Percentiles rank a stretch among this genome's conserved stretches.
phyloP scores from a whole-genome alignment of 2,329 filamentous ascomycete genomes.

The Colletotrichum horii region DNA sequence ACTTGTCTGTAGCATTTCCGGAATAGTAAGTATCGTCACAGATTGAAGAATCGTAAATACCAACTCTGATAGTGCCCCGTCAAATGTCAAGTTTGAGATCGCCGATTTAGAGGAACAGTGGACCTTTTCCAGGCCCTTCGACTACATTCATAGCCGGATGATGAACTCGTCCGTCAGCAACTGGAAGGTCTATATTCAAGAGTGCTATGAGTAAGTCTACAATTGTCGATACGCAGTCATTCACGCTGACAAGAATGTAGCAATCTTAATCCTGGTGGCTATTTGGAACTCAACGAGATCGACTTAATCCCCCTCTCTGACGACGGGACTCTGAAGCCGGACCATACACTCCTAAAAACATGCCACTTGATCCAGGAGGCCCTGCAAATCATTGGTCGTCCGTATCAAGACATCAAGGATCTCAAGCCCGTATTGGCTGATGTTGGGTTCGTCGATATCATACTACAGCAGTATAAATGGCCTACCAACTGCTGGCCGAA shows the following conservation, averaged over 20 bases:
- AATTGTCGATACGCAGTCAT: no score
- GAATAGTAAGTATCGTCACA: constrained; percentile 25
- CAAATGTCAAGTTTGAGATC: constrained; percentile 48
- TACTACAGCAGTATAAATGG: not conserved
- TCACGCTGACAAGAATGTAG: not conserved
- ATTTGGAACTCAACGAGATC: constrained; percentile 47
- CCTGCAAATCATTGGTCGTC: not conserved
- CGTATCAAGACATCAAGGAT: not conserved
- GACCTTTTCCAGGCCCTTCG: constrained; percentile 27
- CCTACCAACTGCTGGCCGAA: not conserved
- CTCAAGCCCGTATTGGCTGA: not conserved
- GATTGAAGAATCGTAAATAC: not conserved
- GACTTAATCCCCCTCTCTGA: constrained; percentile 28
- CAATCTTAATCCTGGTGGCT: constrained; percentile 42
- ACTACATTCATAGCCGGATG: not conserved
- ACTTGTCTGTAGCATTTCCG: constrained; percentile 45
- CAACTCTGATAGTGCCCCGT: constrained; percentile 32
- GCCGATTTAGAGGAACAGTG: constrained; percentile 39
- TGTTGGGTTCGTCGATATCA: not conserved
- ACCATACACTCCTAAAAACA: constrained; percentile 29
- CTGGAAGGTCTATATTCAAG: constrained; percentile 2
- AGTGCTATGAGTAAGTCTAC: constrained; percentile 34
- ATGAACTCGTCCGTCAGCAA: not conserved
- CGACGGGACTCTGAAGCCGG: constrained; percentile 24
- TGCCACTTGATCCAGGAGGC: constrained; percentile 27